Conservation (phyloP, 169 alveolate species). For the Plasmodium vivax region DNA sequence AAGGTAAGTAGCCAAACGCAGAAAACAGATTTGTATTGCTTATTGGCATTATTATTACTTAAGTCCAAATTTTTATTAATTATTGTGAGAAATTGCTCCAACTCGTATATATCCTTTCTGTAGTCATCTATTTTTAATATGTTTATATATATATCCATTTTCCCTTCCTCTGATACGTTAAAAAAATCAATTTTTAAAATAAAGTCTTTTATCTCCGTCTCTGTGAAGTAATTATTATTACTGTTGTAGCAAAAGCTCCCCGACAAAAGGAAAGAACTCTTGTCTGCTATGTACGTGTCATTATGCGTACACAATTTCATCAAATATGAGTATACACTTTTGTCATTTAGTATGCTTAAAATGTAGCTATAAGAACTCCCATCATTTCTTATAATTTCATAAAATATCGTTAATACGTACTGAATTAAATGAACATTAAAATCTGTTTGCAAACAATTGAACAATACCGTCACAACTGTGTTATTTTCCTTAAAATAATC, state of each 20-base stretch:
- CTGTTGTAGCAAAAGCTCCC: slow-evolving; percentile 74
- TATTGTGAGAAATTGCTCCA: slow-evolving; percentile 68
- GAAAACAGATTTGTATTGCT: slow-evolving; percentile 82
- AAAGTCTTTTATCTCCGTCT: slow-evolving; percentile 66
- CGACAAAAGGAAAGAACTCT: slow-evolving; percentile 65
- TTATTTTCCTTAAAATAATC: slow-evolving; percentile 61
- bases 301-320: slow-evolving; percentile 73
- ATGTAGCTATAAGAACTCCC: slow-evolving; percentile 76
- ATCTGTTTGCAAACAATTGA: slow-evolving; percentile 69
- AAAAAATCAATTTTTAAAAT: slow-evolving; percentile 75
- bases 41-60: slow-evolving; percentile 74
- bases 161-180: slow-evolving; percentile 75
- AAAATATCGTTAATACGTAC: slow-evolving; percentile 72
- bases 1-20: slow-evolving; percentile 83
- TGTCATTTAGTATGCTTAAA: slow-evolving; percentile 38
- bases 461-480: slow-evolving; percentile 41
- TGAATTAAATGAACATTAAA: slow-evolving; percentile 72
- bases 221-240: slow-evolving; percentile 71
- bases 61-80: slow-evolving; percentile 73
- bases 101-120: slow-evolving; percentile 76
- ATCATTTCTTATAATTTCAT: slow-evolving; percentile 75
- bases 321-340: slow-evolving; percentile 37
- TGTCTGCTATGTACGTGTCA: slow-evolving; percentile 74
- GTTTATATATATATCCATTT: slow-evolving; percentile 74
- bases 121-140: slow-evolving; percentile 72